Evolutionary conservation across 2,329 filamentous ascomycete species (phyloP), one percentile per base, ranked within the genome.

Genomic region (Penicillium capsulatum): DNA sequence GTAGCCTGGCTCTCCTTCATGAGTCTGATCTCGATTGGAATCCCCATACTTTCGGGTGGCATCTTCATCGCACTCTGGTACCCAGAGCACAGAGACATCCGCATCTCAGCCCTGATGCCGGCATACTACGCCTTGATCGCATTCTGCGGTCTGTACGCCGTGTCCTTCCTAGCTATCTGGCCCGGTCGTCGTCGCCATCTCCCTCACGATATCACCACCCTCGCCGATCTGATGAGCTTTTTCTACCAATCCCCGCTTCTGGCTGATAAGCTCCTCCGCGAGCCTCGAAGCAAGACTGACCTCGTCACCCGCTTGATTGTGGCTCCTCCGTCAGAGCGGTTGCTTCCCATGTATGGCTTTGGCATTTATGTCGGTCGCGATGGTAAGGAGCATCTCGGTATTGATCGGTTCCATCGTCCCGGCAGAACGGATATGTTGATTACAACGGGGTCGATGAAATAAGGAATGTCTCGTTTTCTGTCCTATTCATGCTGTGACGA

Each of bases 211-310:
- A 80, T 86, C 28, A 77, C 75, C 44, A 86, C 77, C 32, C 72
- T 94, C 13, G 84, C 85, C 1, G 87, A 90, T 59, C 72, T 90
- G 15, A 76, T 94, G 51, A 83, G 80, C 57, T 90, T 91, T 60
- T 72, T 91, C 29, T 80, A 86, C 43, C 81, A 83, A 51, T 82
- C 81, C 30, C 82, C 83, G 16, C 70, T 94, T 13, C 70, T 86
- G 2, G 72, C 77, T 4, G 89, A 95, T 56, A 74, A 80, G 7
- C 77, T 84, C 0, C 91, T 96, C 59, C 75, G 80, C 35, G 76
- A 81, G 26, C 79, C 83, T 2, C 71, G 74, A 17, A 81, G 74
- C n/a, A 83, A 81, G 48, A 71, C 71, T 0, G 83, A 89, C 48
- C 74, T 96, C 14, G 74, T 83, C 15, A 80, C 76, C 0, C 72